A percentile compares a stretch with the other conserved stretches of the same genome.
Evolutionary conservation across 306 rosid genomes (phyloP).

Genomic region (Gastrolobium bilobum): DNA sequence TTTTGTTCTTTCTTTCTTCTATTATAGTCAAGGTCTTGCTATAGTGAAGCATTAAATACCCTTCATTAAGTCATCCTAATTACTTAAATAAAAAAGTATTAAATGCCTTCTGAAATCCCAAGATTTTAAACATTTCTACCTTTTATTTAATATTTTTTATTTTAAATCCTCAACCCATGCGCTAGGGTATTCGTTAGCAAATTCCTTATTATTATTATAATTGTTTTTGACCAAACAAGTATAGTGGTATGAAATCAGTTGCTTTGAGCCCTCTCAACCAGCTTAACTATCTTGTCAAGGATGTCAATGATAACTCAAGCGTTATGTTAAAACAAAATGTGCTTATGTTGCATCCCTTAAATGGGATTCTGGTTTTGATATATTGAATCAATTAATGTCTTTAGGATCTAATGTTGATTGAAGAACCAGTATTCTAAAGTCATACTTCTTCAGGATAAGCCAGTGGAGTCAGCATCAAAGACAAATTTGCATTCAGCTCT

Average conservation of each 20-base stretch:
- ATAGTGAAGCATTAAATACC: neutral
- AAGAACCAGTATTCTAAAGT: conserved; percentile 84
- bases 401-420: conserved; percentile 79
- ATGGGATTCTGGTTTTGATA: conserved; percentile 58
- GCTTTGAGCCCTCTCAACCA: conserved; percentile 22
- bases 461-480: conserved; percentile 73
- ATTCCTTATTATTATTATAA: conserved; percentile 14
- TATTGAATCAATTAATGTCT: conserved; percentile 62
- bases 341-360: conserved; percentile 45
- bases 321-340: conserved; percentile 37
- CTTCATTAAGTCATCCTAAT: conserved; percentile 11
- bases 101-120: neutral
- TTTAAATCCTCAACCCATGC: neutral
- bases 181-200: conserved; percentile 4
- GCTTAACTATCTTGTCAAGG: conserved; percentile 36
- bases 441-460: conserved; percentile 94
- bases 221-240: conserved; percentile 10
- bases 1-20: neutral
- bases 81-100: conserved; percentile 7
- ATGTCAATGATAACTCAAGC: conserved; percentile 36
- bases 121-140: neutral
- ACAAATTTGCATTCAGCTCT: conserved; percentile 62
- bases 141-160: conserved; percentile 8
- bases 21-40: neutral
- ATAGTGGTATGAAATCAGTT: conserved; percentile 2